Conservation (phyloP, 2,329 filamentous ascomycete species). For the Tolypocladium album region DNA sequence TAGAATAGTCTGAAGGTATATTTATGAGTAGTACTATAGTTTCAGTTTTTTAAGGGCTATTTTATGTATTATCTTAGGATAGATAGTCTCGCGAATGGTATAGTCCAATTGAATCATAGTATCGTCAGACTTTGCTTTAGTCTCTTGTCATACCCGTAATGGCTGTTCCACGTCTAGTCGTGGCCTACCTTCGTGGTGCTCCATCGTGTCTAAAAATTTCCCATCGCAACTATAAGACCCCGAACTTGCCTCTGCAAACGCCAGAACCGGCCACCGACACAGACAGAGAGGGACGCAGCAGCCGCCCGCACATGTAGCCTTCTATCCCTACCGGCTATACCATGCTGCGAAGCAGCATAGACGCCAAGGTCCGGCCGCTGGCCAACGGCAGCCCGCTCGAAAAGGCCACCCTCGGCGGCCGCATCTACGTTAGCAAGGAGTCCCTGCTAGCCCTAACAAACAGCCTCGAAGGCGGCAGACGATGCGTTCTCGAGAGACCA, state of each 20-base stretch:
- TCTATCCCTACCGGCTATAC: not conserved
- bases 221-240: not conserved
- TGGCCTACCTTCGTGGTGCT: not conserved
- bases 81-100: no score
- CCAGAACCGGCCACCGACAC: not conserved
- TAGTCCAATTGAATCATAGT: no score
- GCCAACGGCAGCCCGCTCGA: conserved; percentile 29
- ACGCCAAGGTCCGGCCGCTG: conserved; percentile 30
- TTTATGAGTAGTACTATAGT: no score
- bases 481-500: conserved; percentile 28
- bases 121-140: no score
- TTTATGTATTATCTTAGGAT: no score
- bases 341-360: conserved; percentile 24
- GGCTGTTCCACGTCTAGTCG: no score
- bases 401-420: conserved; percentile 29
- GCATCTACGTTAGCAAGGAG: conserved; percentile 37
- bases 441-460: conserved; percentile 33
- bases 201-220: not conserved
- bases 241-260: not conserved
- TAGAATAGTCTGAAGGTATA: no score
- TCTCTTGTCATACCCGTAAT: no score
- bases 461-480: conserved; percentile 28
- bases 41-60: no score
- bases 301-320: not conserved
- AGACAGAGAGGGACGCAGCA: not conserved